Evolutionary conservation across 257 asterid species (phyloP).

Genomic region (Solanum bulbocastanum): DNA sequence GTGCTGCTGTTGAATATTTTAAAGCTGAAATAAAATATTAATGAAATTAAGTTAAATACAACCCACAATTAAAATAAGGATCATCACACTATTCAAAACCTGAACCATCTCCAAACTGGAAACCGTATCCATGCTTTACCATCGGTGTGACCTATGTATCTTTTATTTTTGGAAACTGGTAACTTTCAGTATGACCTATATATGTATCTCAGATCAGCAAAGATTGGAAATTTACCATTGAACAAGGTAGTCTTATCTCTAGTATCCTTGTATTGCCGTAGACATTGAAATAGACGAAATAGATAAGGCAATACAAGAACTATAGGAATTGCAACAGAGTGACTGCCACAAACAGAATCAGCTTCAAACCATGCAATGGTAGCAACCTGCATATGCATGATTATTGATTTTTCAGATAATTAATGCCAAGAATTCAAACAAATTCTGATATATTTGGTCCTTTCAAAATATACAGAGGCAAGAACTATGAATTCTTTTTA

Average conservation of each 20-base stretch:
- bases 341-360: constrained; percentile 97
- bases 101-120: no score
- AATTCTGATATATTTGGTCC: neutral
- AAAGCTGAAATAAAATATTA: constrained; percentile 57
- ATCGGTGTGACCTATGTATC: neutral
- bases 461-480: neutral
- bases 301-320: constrained; percentile 86
- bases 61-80: neutral
- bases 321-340: constrained; percentile 81
- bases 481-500: neutral
- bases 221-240: constrained; percentile 44
- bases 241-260: constrained; percentile 66
- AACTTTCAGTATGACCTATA: no score
- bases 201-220: neutral
- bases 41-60: neutral
- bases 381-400: constrained; percentile 62
- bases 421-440: constrained; percentile 6
- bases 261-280: constrained; percentile 86
- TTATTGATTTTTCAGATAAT: constrained; percentile 10
- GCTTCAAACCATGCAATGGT: constrained; percentile 99
- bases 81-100: neutral
- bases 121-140: neutral
- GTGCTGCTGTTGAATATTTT: constrained; percentile 88
- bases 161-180: no score
- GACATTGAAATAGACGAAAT: constrained; percentile 91